phyloP scores from a whole-genome alignment of 805 yeast species.

The Vanderwaltozyma polyspora region DNA sequence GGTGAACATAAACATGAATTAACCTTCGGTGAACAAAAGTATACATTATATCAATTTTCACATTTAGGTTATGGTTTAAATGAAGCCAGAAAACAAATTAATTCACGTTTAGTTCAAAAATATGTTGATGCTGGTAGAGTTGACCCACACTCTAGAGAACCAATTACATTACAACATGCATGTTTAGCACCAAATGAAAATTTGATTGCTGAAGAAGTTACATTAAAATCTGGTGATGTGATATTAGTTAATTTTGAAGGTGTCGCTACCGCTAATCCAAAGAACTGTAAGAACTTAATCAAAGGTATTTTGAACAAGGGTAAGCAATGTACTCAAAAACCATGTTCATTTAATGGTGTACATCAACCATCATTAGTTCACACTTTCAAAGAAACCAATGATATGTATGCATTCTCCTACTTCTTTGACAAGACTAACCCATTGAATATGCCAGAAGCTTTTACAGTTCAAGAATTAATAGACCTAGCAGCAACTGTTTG shows the following conservation, averaged over 20 bases:
- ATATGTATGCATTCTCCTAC: constrained; percentile 83
- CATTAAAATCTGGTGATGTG: constrained; percentile 34
- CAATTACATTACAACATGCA: constrained; percentile 57
- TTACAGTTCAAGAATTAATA: constrained; percentile 72
- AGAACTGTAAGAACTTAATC: constrained; percentile 80
- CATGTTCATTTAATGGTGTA: constrained; percentile 95
- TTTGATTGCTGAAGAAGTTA: constrained; percentile 53
- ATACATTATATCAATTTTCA: constrained; percentile 80
- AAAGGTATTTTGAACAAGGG: constrained; percentile 80
- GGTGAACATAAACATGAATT: constrained; percentile 84
- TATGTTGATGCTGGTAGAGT: constrained; percentile 34
- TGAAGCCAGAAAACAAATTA: constrained; percentile 83
- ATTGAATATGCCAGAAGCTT: constrained; percentile 85
- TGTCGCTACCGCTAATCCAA: constrained; percentile 50
- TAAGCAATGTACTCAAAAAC: constrained; percentile 56
- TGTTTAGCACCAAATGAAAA: constrained; percentile 73
- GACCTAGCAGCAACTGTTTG: constrained; percentile 81
- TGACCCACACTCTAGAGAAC: no score
- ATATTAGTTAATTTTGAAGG: constrained; percentile 56
- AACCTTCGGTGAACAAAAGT: constrained; percentile 70
- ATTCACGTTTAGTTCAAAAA: constrained; percentile 48
- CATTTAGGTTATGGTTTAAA: constrained; percentile 93
- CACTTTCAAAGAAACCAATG: constrained; percentile 62
- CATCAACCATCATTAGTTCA: constrained; percentile 86
- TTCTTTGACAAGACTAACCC: constrained; percentile 93